Base-by-base conservation (phyloP, 805 yeast species). In the Suhomyces emberorum region DNA sequence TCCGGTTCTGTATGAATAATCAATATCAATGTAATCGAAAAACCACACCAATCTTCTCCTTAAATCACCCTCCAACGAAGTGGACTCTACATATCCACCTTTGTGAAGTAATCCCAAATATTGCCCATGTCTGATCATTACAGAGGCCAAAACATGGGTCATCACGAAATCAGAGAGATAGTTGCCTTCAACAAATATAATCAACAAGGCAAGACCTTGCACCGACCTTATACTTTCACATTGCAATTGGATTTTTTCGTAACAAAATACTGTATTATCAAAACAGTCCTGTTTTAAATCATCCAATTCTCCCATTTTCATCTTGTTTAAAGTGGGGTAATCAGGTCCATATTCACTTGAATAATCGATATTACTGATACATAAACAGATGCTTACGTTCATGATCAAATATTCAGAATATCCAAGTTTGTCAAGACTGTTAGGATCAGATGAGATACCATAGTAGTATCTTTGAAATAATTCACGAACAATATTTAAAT, bases 91-190 rank as follows among this genome's bases (percentile, higher is more conserved):
- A 34, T 67, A 65, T 2, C 70, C 47, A 30, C 76, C 82, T 3
- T 54, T 55, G 35, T 78, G 57, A 44, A 81, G 77, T 5, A 83
- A 58, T 0, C 85, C 85, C 49, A 78, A 47, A 26, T 76, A 80
- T 31, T 70, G 74, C 0, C 82, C 82, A 42, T 68, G 70, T 42
- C 81, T 61, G 4, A 75, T 65, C 4, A 78, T 76, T 1, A 72
- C 63, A 1, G 76, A 52, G 4, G 68, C 51, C 12, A 77, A 45
- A 33, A 65, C 57, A 35, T 61, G 65, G 4, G 70, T 63, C 8
- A 70, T 57, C 26, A 74, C 76, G n/a, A 44, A 49, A 41, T 51
- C 53, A 42, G 28, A 17, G 11, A 38, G 16, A 23, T 29, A 34
- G 28, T 48, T 52, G 9, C 49, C 49, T 39, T 55, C 69, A 23